Percentiles rank a stretch among this genome's conserved stretches.
Evolutionary conservation across 2,329 filamentous ascomycete species (phyloP).

Genomic region (Aspergillus udagawae): DNA sequence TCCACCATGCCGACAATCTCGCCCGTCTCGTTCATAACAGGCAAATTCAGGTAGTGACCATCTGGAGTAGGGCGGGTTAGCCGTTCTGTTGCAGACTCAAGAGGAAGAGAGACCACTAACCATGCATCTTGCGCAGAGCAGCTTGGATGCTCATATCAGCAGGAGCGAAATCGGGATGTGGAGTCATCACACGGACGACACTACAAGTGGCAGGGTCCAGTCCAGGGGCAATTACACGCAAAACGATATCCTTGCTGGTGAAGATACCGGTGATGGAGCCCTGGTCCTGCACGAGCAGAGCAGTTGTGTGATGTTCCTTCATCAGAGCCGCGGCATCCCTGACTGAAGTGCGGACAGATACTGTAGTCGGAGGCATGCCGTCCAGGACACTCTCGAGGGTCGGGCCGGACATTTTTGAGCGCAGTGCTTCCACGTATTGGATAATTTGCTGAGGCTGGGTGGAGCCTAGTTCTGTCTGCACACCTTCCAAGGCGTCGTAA

Average conservation of each 20-base stretch:
- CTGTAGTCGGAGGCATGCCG: conserved; percentile 86
- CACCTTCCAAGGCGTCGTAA: conserved; percentile 94
- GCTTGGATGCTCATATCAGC: conserved; percentile 99
- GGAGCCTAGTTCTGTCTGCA: conserved; percentile 92
- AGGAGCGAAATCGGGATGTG: conserved; percentile 96
- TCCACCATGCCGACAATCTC: conserved; percentile 99
- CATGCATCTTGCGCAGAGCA: conserved; percentile 97
- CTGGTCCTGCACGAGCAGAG: conserved; percentile 92
- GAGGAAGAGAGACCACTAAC: conserved; percentile 49
- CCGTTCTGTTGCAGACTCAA: neutral
- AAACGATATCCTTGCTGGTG: conserved; percentile 97
- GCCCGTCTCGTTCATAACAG: conserved; percentile 94
- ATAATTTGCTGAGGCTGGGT: conserved; percentile 98
- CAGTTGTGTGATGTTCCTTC: conserved; percentile 99
- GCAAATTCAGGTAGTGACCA: conserved; percentile 95
- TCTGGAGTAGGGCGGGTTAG: conserved; percentile 51
- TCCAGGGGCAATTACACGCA: conserved; percentile 94
- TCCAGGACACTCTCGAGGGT: conserved; percentile 93
- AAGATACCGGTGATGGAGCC: conserved; percentile 98
- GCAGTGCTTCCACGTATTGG: conserved; percentile 93
- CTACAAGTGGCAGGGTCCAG: conserved; percentile 93
- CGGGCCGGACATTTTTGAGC: conserved; percentile 95
- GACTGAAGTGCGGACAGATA: conserved; percentile 92
- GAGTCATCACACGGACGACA: conserved; percentile 98
- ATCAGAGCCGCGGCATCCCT: conserved; percentile 93